Conservation (phyloP, 345 rosid genomes). For the Corymbia maculata region DNA sequence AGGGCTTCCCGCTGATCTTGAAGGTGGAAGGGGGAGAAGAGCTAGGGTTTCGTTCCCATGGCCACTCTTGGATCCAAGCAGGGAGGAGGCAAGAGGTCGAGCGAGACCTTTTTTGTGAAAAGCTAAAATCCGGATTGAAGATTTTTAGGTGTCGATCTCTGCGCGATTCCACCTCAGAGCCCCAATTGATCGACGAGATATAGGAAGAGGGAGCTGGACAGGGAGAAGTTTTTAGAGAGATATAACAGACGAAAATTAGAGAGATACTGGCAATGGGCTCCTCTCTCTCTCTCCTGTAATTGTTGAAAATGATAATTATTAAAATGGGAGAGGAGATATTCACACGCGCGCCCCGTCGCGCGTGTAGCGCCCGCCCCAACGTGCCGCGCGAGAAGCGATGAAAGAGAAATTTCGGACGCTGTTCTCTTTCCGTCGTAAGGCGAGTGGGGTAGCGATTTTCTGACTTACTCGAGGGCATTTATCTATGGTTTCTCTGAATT, state of each 20-base stretch:
- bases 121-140: not conserved
- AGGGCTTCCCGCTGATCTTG: conserved; percentile 14
- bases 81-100: not conserved
- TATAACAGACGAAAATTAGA: not conserved
- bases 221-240: not conserved
- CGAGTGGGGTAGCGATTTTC: not conserved
- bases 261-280: not conserved
- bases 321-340: not conserved
- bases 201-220: conserved; percentile 2
- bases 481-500: not conserved
- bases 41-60: conserved; percentile 17
- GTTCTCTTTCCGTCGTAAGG: not conserved
- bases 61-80: not conserved
- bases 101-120: no score
- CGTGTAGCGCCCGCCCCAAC: not conserved
- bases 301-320: not conserved
- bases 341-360: not conserved
- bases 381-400: not conserved
- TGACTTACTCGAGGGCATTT: not conserved
- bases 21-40: not conserved
- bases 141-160: not conserved
- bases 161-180: not conserved
- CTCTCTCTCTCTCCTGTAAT: not conserved
- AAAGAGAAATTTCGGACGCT: not conserved
- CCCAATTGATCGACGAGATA: conserved; percentile 11